Base-by-base conservation (phyloP, 371 early-diverging fungal species). In the Mortierella sp. region DNA sequence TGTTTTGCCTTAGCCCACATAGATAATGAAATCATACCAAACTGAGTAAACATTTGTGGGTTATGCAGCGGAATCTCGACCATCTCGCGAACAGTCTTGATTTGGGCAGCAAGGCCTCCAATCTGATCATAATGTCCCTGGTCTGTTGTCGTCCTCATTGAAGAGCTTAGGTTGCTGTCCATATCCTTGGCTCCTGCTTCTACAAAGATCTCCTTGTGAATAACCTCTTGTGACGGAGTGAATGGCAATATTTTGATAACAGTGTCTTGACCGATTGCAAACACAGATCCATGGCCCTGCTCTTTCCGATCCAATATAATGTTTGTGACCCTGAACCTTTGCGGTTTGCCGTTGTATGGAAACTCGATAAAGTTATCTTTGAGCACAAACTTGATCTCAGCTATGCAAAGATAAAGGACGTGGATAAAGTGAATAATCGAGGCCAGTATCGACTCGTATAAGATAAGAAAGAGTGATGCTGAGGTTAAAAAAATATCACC, bases 41-140 rank as follows among this genome's bases (percentile, higher is more conserved):
- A 92, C 37, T 85, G 84, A 2, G 72, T 62, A 69, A 93, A 95
- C 27, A 89, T 30, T 34, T 92, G 85, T 0, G 97, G 96, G 42
- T 92, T 86, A 21, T 86, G 81, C 6, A 98, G 79, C 3, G 97
- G 93, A 2, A 89, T 84, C 68, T 98, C 96, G 1, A 98, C 91
- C 79, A 97, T 88, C 59, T 95, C 94, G 12, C 93, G 89, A 1
- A 98, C 87, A 19, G 84, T 82, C 2, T 73, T 81, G 24, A 95
- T 83, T 69, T 94, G 89, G 15, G 85, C 80, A 0, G 76, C 73
- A 6, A 96, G 81, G 1, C 97, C 97, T 27, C 97, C 97, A 41
- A 93, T 89, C 19, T 80, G 63, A 4, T 82, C 80, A 60, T 87
- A 92, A 3, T 69, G 57, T 11, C 64, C 26, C 28, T 21, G 15